phyloP scores from a whole-genome alignment of 495 filamentous ascomycete genomes.

The Aspergillus bridgeri region DNA sequence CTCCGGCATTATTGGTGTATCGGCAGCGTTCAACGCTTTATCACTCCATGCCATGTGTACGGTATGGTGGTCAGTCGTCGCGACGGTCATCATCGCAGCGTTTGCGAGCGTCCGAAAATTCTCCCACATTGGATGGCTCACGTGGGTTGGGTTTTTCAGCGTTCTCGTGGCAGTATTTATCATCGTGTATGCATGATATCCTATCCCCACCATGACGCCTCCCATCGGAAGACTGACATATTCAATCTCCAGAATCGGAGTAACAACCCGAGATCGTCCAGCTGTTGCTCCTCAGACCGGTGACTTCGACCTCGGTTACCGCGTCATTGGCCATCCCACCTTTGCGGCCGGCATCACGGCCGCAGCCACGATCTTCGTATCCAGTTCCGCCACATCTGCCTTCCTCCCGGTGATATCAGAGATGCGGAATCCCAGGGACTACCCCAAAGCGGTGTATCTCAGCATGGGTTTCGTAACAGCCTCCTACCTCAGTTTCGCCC shows the following conservation, averaged over 20 bases:
- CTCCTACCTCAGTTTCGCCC: constrained; percentile 53
- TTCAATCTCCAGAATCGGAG: constrained; percentile 29
- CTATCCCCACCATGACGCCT: not conserved
- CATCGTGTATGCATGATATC: constrained; percentile 34
- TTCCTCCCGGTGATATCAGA: constrained; percentile 75
- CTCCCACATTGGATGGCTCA: constrained; percentile 44
- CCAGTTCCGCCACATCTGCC: constrained; percentile 58
- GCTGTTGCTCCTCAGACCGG: constrained; percentile 34
- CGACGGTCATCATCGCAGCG: constrained; percentile 63
- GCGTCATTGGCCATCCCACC: constrained; percentile 25
- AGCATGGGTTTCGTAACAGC: constrained; percentile 59
- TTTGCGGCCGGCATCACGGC: constrained; percentile 41
- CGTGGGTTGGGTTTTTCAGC: constrained; percentile 42
- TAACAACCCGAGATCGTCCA: constrained; percentile 39
- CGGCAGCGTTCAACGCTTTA: constrained; percentile 48
- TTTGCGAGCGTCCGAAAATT: constrained; percentile 40
- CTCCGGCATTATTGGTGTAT: constrained; percentile 49
- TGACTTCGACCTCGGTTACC: constrained; percentile 47
- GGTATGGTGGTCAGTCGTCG: constrained; percentile 37
- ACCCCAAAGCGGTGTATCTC: constrained; percentile 59
- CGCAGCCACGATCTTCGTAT: constrained; percentile 40
- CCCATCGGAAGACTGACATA: constrained; percentile 5
- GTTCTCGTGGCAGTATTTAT: constrained; percentile 48
- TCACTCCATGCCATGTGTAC: constrained; percentile 48
- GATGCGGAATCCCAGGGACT: constrained; percentile 65